Percentiles rank a stretch among this genome's conserved stretches.
Evolutionary conservation across 75 land plant genomes (phyloP).

Genomic region (Adiantum capillusveneris): DNA sequence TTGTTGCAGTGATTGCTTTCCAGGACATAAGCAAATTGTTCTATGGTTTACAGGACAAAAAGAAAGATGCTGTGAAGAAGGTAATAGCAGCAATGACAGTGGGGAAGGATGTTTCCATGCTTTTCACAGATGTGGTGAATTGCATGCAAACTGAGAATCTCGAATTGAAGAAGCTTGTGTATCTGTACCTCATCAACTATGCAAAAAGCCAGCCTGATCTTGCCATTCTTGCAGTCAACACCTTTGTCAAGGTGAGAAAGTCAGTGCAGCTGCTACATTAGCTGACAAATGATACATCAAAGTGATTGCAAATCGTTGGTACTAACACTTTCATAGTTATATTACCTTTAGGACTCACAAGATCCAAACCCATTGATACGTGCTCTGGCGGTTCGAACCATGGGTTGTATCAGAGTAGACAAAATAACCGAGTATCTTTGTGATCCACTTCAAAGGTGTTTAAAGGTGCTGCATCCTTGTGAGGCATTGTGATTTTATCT

Average conservation of each 20-base stretch:
- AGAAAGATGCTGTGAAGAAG: slow-evolving; percentile 99
- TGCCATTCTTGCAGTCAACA: slow-evolving; percentile 98
- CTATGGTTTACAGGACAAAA: slow-evolving; percentile 94
- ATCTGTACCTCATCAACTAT: slow-evolving; percentile 98
- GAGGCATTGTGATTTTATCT: too few species aligned
- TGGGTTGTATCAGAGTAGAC: slow-evolving; percentile 99
- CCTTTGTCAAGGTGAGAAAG: slow-evolving; percentile 99
- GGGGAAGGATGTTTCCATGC: slow-evolving; percentile 97
- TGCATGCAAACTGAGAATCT: slow-evolving; percentile 99
- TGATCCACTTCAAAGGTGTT: slow-evolving; percentile 98
- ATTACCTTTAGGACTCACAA: slow-evolving; percentile 84
- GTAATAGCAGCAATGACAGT: slow-evolving; percentile 99
- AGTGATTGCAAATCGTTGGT: too few species aligned
- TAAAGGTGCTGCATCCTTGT: slow-evolving; percentile 76
- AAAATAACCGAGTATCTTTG: slow-evolving; percentile 98
- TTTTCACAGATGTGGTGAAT: slow-evolving; percentile 99
- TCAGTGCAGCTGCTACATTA: too few species aligned
- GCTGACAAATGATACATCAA: too few species aligned
- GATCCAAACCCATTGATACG: slow-evolving; percentile 99
- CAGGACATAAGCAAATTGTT: too few species aligned
- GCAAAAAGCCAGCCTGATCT: slow-evolving; percentile 99
- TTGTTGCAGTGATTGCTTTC: too few species aligned
- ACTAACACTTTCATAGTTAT: too few species aligned
- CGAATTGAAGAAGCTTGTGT: slow-evolving; percentile 97
- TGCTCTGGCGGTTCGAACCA: slow-evolving; percentile 97